These are phyloP conservation scores for Aegilops sharonensis DNA, from an alignment of 176 grass and related monocot genomes.

Conservation along the genomic window DNA sequence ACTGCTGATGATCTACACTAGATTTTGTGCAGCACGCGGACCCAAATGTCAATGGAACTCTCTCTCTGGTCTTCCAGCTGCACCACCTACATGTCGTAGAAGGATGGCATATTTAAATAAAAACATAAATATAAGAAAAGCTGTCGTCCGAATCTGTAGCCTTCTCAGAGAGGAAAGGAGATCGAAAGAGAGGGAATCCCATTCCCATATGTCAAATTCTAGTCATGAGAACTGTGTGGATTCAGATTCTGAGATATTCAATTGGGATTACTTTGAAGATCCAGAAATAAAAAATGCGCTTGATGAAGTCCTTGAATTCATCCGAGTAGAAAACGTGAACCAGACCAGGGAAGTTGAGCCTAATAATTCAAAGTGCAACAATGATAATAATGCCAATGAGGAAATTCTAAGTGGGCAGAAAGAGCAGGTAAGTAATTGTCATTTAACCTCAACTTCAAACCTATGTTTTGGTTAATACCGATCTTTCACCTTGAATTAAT, in stretches of 20 bases:
- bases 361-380: slow-evolving; percentile 35
- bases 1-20: slow-evolving; percentile 75
- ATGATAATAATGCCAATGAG: slow-evolving; percentile 25
- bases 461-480: not conserved
- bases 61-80: slow-evolving; percentile 81
- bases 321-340: slow-evolving; percentile 64
- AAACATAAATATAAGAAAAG: slow-evolving; percentile 65
- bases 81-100: slow-evolving; percentile 63
- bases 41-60: slow-evolving; percentile 78
- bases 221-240: slow-evolving; percentile 29
- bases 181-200: slow-evolving; percentile 35
- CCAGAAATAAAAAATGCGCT: slow-evolving; percentile 76
- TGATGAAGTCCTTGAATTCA: slow-evolving; percentile 81
- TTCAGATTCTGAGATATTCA: slow-evolving; percentile 39
- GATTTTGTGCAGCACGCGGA: slow-evolving; percentile 65
- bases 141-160: slow-evolving; percentile 64
- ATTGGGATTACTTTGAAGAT: slow-evolving; percentile 85
- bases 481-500: slow-evolving; percentile 16
- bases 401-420: slow-evolving; percentile 33
- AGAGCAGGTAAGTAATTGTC: slow-evolving; percentile 41
- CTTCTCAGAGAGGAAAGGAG: slow-evolving; percentile 56
- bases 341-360: slow-evolving; percentile 41
- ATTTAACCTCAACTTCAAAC: slow-evolving; percentile 1
- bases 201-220: slow-evolving; percentile 38
- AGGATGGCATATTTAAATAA: slow-evolving; percentile 73